Evolutionary conservation across 2,329 filamentous ascomycete species (phyloP), one percentile per base, ranked within the genome.

Genomic region (Celoporthe dispersa): DNA sequence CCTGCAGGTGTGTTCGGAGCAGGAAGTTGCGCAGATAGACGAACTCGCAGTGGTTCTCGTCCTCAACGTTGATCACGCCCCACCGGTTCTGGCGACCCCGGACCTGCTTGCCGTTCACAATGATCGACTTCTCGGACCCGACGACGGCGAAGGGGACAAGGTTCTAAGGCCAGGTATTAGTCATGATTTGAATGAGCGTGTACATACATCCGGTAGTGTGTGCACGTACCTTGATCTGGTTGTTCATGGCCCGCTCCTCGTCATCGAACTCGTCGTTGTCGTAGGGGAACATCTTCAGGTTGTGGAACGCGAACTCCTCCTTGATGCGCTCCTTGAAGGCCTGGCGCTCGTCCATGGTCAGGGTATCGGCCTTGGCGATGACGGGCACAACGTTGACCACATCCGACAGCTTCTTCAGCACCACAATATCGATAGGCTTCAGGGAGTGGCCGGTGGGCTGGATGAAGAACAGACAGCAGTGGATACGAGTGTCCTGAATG

Each of bases 401-500:
- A 84, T 99, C 96, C 71, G 94, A 97, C 75, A 99, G 89, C 89
- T 99, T 99, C 92, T 99, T 99, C 82, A 99, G 87, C 71, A 99
- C 96, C 75, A 99, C 96, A 81, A 99, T 99, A 82, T 99, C 96
- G 79, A 99, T 98, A 71, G 96, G 96, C 89, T 99, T 99, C 76
- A 99, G 89, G 55, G 95, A 96, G 87, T 99, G 96, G 71, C 96
- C 96, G 22, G 95, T 98, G 51, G 96, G 96, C 84, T 98, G 94
- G 79, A 99, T 99, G 88, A 99, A 99, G 89, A 99, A 99, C 78
- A 99, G 86, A 84, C 96, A 99, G 91, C 94, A 98, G 88, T 99
- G 96, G 79, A 99, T 98, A 79, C 96, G 93, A 75, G 96, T 99
- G 84, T 99, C 96, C 86, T 97, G 95, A 76, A 99, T 98, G 84